phyloP scores from a whole-genome alignment of 1,139 yeast species.

The Blastobotrys elegans region DNA sequence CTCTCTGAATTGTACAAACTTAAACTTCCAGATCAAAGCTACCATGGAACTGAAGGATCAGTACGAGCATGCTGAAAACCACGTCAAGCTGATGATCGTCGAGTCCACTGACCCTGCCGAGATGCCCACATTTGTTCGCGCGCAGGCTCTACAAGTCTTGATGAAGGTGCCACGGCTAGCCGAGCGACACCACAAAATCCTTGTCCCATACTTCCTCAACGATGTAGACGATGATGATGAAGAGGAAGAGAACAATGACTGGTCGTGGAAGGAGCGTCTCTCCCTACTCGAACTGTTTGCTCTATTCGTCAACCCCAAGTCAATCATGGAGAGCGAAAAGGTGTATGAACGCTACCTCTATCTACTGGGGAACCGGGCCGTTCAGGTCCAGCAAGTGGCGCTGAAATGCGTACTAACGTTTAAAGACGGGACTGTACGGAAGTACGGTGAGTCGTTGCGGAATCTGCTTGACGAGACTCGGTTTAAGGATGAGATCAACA shows the following conservation, averaged over 20 bases:
- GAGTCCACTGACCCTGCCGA: slow-evolving; percentile 7
- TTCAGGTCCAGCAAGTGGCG: slow-evolving; percentile 67
- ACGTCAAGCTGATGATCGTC: slow-evolving; percentile 1
- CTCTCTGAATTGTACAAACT: slow-evolving; percentile 14
- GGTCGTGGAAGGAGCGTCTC: slow-evolving; percentile 62
- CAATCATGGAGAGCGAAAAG: slow-evolving; percentile 46
- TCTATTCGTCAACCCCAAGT: slow-evolving; percentile 59
- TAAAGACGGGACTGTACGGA: slow-evolving; percentile 52
- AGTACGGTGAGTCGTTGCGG: slow-evolving; percentile 66
- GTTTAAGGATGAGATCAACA: slow-evolving; percentile 78
- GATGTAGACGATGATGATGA: slow-evolving; percentile 29
- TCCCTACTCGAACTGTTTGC: slow-evolving; percentile 57
- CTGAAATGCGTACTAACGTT: slow-evolving; percentile 66
- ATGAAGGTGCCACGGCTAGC: slow-evolving; percentile 57
- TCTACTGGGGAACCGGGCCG: slow-evolving; percentile 57
- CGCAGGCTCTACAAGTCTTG: slow-evolving; percentile 35
- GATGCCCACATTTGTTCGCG: slow-evolving; percentile 9
- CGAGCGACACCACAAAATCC: slow-evolving; percentile 51
- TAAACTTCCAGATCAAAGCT: slow-evolving; percentile 2
- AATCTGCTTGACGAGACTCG: slow-evolving; percentile 77
- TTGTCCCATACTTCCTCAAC: slow-evolving; percentile 46
- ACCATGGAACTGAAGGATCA: not conserved
- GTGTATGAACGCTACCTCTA: slow-evolving; percentile 51
- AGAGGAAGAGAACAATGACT: slow-evolving; percentile 28
- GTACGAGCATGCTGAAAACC: slow-evolving; percentile 7